These are phyloP conservation scores for Wickerhamiella vanderwaltii DNA, from an alignment of 805 yeast genomes.

Conservation along the genomic window DNA sequence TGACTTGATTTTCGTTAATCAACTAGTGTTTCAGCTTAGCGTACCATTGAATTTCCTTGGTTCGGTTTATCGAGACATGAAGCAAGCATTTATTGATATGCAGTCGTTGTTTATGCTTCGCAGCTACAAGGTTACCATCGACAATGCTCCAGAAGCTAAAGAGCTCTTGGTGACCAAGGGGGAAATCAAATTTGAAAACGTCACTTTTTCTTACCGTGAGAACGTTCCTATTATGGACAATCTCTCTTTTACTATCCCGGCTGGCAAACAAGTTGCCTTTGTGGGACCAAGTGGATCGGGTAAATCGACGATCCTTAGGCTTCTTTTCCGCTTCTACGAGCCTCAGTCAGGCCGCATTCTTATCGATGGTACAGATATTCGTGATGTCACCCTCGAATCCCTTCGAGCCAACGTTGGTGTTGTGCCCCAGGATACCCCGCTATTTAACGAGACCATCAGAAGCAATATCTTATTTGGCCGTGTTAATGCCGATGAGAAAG, in stretches of 20 bases:
- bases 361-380: conserved; percentile 81
- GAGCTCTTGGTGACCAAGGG: conserved; percentile 47
- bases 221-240: conserved; percentile 74
- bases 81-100: conserved; percentile 90
- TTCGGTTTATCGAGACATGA: conserved; percentile 86
- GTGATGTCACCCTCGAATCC: conserved; percentile 60
- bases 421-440: conserved; percentile 95
- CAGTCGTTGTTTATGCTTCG: conserved; percentile 84
- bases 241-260: conserved; percentile 75
- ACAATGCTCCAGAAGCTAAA: conserved; percentile 50
- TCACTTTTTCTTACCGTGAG: conserved; percentile 82
- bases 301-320: conserved; percentile 73
- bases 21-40: conserved; percentile 86
- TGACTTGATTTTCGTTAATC: conserved; percentile 87
- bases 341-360: conserved; percentile 62
- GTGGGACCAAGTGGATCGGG: conserved; percentile 98
- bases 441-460: conserved; percentile 78
- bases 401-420: conserved; percentile 70
- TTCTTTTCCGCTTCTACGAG: conserved; percentile 85
- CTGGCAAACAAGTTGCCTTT: conserved; percentile 82
- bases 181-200: conserved; percentile 47
- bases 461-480: conserved; percentile 85
- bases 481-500: conserved; percentile 57
- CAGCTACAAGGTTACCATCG: conserved; percentile 54
- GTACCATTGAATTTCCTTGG: conserved; percentile 93